phyloP scores from a whole-genome alignment of 2,329 filamentous ascomycete genomes.

The Hypoxylon rubiginosum region DNA sequence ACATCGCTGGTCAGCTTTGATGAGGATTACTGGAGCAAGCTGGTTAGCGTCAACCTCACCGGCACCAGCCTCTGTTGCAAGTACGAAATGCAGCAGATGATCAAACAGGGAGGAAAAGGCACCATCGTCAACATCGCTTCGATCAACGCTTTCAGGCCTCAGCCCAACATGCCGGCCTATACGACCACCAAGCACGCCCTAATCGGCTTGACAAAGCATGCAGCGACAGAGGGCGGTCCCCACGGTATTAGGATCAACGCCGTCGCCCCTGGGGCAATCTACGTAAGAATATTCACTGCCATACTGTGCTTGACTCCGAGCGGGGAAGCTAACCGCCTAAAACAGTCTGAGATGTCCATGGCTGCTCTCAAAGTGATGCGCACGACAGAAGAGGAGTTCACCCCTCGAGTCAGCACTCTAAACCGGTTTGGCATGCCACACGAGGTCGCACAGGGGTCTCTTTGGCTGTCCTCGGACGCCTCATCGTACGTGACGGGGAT shows the following conservation, averaged over 20 bases:
- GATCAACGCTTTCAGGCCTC: conserved; percentile 54
- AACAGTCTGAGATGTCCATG: conserved; percentile 44
- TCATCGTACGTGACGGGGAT: conserved; percentile 52
- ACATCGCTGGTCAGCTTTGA: conserved; percentile 51
- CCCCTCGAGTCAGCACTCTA: conserved; percentile 31
- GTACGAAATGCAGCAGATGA: conserved; percentile 58
- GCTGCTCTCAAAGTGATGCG: conserved; percentile 39
- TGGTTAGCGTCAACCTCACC: conserved; percentile 57
- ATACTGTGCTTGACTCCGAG: background rate
- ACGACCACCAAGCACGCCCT: conserved; percentile 59
- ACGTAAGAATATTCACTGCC: conserved; percentile 28
- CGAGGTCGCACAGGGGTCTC: conserved; percentile 52
- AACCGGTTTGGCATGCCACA: conserved; percentile 43
- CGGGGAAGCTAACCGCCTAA: background rate
- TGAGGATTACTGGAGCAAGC: conserved; percentile 54
- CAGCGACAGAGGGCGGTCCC: conserved; percentile 52
- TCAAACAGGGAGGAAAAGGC: conserved; percentile 48
- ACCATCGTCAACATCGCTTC: conserved; percentile 59
- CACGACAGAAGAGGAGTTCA: conserved; percentile 40
- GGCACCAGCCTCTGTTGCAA: conserved; percentile 57
- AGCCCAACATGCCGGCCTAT: conserved; percentile 57
- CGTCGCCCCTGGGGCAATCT: conserved; percentile 46
- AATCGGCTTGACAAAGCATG: conserved; percentile 58
- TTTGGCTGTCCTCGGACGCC: conserved; percentile 53
- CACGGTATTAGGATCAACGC: conserved; percentile 55